phyloP scores from a whole-genome alignment of 2,329 filamentous ascomycete species.

The Davidsoniella virescens region DNA sequence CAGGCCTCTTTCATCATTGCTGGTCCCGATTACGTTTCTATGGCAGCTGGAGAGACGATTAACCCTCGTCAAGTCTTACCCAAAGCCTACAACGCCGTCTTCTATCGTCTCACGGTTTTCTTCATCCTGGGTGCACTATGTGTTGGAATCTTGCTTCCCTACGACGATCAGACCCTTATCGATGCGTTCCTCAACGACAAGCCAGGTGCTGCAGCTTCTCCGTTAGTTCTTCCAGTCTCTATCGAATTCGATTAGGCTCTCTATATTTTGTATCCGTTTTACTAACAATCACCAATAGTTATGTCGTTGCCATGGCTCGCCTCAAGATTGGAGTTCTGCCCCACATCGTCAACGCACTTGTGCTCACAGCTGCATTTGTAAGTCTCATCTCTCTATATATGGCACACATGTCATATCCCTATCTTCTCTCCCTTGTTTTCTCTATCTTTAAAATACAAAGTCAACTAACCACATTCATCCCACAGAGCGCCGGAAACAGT shows the following conservation, averaged over 20 bases:
- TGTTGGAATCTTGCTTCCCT: conserved; percentile 55
- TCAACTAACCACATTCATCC: too few species aligned
- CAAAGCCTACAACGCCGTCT: conserved; percentile 60
- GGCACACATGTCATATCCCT: conserved; percentile 21
- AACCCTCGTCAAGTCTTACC: conserved; percentile 56
- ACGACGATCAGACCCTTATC: conserved; percentile 45
- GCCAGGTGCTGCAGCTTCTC: conserved; percentile 52
- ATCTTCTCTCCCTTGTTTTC: background rate
- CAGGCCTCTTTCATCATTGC: conserved; percentile 52
- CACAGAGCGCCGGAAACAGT: conserved; percentile 42
- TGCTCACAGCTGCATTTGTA: conserved; percentile 37
- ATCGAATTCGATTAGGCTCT: too few species aligned
- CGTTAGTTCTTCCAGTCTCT: conserved; percentile 23
- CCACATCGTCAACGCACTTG: conserved; percentile 56
- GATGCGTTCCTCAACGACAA: conserved; percentile 40
- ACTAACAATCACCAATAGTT: conserved; percentile 1
- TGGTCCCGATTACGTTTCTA: conserved; percentile 51
- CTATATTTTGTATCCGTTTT: background rate
- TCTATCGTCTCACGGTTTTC: conserved; percentile 60
- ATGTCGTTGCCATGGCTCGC: conserved; percentile 50
- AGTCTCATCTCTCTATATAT: background rate
- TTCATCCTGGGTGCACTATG: conserved; percentile 60
- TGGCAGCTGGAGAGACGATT: conserved; percentile 55
- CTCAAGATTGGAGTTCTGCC: conserved; percentile 47
- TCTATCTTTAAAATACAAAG: background rate